Base-by-base conservation (phyloP, 139 green algal genomes). In the Edaphochlamys debaryana region DNA sequence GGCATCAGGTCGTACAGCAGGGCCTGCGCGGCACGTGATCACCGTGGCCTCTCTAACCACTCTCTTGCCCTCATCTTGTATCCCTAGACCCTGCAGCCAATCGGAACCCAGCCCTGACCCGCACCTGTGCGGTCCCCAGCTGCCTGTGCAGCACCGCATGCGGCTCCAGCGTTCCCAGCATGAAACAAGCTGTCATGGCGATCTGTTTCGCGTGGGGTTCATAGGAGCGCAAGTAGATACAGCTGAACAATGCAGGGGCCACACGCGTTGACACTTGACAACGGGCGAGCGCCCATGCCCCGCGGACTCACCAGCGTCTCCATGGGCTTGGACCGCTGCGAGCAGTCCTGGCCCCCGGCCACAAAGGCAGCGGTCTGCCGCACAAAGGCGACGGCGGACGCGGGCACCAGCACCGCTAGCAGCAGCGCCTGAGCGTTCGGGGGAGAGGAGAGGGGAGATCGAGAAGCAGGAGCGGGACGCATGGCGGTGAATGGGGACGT, bases 1-100 rank as follows among this genome's bases (percentile, higher is more conserved):
- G 58, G 58, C 58, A 66, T 66, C 6, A 66, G 58, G 58, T 66
- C 58, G 58, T 66, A 66, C 58, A 66, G 58, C 58, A 66, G 58
- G 27, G 58, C 52, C 58, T 66, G 58, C 22, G 7, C 54, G 20
- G 54, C 30, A 27, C 54, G n/a, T n/a, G n/a, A n/a, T n/a, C n/a
- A n/a, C n/a, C n/a, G n/a, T n/a, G n/a, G n/a, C n/a, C n/a, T n/a
- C n/a, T n/a, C n/a, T n/a, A n/a, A n/a, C n/a, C n/a, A n/a, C n/a
- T n/a, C n/a, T n/a, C n/a, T n/a, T n/a, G n/a, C n/a, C n/a, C n/a
- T n/a, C n/a, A n/a, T n/a, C n/a, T n/a, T n/a, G n/a, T n/a, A n/a
- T n/a, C n/a, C n/a, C n/a, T n/a, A n/a, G n/a, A n/a, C n/a, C n/a
- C n/a, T n/a, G n/a, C n/a, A n/a, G n/a, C n/a, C n/a, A n/a, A n/a